These are phyloP conservation scores for Hortaea werneckii DNA, from an alignment of 2,329 filamentous ascomycete species.

Conservation along the genomic window DNA sequence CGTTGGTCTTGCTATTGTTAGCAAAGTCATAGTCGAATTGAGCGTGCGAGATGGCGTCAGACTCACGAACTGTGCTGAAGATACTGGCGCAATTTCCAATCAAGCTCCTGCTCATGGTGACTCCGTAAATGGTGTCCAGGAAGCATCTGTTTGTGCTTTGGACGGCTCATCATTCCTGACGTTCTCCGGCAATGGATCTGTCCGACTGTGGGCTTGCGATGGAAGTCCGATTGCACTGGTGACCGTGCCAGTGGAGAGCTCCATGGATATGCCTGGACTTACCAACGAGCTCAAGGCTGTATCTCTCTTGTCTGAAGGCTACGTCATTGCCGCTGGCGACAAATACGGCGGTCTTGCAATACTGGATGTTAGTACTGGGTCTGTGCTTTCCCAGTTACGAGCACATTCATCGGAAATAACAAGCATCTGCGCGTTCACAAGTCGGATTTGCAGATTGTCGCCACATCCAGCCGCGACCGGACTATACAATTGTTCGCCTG, in stretches of 20 bases:
- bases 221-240: conserved; percentile 58
- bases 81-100: conserved; percentile 11
- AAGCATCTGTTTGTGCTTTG: conserved; percentile 50
- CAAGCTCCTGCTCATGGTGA: conserved; percentile 48
- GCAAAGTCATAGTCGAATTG: conserved; percentile 22
- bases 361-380: conserved; percentile 50
- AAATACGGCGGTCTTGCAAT: conserved; percentile 63
- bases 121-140: conserved; percentile 59
- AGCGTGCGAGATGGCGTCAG: conserved; percentile 15
- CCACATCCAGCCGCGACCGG: conserved; percentile 76
- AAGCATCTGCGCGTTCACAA: conserved; percentile 64
- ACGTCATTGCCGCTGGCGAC: conserved; percentile 71
- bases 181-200: conserved; percentile 71
- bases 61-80: conserved; percentile 5
- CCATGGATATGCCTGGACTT: conserved; percentile 35
- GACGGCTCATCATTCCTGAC: conserved; percentile 69
- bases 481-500: conserved; percentile 86
- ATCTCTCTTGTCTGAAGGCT: conserved; percentile 50
- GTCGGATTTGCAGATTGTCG: conserved; percentile 55
- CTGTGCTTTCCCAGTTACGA: conserved; percentile 61
- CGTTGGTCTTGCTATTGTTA: conserved; percentile 29
- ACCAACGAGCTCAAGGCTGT: conserved; percentile 49
- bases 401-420: conserved; percentile 81
- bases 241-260: conserved; percentile 59
- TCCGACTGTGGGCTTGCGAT: conserved; percentile 72